These are phyloP conservation scores for Ascochyta koolunga DNA, from an alignment of 2,329 filamentous ascomycete species.

Conservation along the genomic window DNA sequence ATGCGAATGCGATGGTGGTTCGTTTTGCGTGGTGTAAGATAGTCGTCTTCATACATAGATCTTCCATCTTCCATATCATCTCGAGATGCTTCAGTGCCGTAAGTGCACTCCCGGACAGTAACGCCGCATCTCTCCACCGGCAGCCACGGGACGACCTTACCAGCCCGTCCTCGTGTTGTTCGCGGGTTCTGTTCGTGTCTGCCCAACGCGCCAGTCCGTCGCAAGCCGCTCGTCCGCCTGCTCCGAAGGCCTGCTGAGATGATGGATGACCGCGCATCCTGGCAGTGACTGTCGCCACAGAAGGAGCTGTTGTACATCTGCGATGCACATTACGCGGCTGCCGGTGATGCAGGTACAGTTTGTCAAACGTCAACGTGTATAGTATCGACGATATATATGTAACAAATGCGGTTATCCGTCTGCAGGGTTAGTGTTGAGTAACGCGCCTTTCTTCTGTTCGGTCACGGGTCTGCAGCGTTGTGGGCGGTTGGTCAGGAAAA, in stretches of 20 bases:
- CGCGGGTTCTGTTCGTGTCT: neutral
- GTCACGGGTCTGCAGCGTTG: neutral
- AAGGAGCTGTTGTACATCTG: neutral
- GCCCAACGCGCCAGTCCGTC: neutral
- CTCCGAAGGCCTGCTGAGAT: neutral
- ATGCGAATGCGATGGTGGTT: neutral
- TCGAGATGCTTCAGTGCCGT: no score
- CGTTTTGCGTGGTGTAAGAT: no score
- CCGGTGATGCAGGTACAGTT: neutral
- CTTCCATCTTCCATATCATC: no score
- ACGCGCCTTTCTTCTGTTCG: neutral
- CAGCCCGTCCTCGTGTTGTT: neutral
- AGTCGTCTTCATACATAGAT: no score
- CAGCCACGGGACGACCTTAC: neutral
- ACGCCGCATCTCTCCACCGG: neutral
- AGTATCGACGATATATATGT: neutral
- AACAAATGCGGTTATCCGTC: neutral
- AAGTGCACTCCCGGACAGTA: no score
- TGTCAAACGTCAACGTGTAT: constrained; percentile 1
- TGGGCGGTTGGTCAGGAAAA: neutral
- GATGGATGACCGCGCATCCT: neutral
- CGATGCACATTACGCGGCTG: no score
- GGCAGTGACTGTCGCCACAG: neutral
- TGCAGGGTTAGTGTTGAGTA: neutral
- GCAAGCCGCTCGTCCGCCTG: constrained; percentile 1